Evolutionary conservation across 495 filamentous ascomycete genomes (phyloP), one percentile per base, ranked within the genome.

Genomic region (Neurospora sublineolata): DNA sequence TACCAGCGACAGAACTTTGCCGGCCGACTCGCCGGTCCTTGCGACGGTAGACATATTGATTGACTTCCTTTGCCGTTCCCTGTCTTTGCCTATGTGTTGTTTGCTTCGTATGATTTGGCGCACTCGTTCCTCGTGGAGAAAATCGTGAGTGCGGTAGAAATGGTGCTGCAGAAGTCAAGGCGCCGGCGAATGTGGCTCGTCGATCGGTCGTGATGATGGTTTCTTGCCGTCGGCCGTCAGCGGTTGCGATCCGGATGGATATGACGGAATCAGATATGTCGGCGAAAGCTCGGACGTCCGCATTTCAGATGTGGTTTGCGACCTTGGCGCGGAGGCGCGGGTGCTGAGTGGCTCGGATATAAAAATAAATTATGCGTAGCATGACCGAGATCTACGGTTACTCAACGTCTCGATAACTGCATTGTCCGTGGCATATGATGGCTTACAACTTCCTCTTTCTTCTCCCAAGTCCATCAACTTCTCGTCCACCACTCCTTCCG

Each of bases 1-100:
- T 84, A 92, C 90, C 82, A 92, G 78, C 76, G 90, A 92, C 72
- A 90, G 86, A 69, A 85, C 89, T 81, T 92, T 90, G 75, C 90
- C 89, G 72, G 89, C 88, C 73, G 88, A 86, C 71, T 91, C 86
- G 70, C 87, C 85, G 46, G 88, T 76, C 40, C 84, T 81, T 39
- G 87, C 73, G 42, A 81, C 75, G 68, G 82, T 71, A 71, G 85
- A 85, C 85, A 87, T 86, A 52, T 70, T 75, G 67, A 71, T 74
- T 16, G 7, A 36, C 6, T 41, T 70, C 71, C 67, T 67, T 58
- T 60, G 23, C 18, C 27, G 46, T 58, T 58, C 46, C 46, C 11
- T 27, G 42, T 58, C 20, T 41, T 64, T 20, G 38, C 33, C 30
- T 40, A 12, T 30, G 16, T 37, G 27, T 5, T 37, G 18, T 14